Evolutionary conservation across 208 protist species (phyloP).

Genomic region (Leptomonas seymouri): DNA sequence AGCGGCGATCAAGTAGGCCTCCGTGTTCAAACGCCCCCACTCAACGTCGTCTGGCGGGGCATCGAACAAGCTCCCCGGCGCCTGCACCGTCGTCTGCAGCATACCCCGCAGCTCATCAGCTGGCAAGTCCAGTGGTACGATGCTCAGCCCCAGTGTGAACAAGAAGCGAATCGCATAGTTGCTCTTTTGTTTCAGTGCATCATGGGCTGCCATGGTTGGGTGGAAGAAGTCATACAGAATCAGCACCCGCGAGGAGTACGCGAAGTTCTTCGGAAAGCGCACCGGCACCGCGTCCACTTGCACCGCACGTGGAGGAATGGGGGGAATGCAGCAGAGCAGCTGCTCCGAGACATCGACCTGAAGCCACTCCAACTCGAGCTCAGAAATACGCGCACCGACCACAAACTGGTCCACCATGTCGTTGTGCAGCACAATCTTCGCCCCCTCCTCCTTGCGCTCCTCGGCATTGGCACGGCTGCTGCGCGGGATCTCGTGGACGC

Average conservation of each 20-base stretch:
- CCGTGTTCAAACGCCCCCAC: conserved; percentile 30
- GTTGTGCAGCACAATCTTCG: conserved; percentile 56
- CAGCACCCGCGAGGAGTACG: conserved; percentile 44
- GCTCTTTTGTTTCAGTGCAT: conserved; percentile 64
- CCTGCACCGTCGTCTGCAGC: conserved; percentile 7
- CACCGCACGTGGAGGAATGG: conserved; percentile 50
- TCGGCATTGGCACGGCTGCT: conserved; percentile 31
- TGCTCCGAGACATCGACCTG: conserved; percentile 55
- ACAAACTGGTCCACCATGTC: conserved; percentile 72
- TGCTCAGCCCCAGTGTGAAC: conserved; percentile 49
- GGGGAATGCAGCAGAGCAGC: conserved; percentile 63
- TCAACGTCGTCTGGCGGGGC: conserved; percentile 1
- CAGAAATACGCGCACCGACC: conserved; percentile 50
- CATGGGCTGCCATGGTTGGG: conserved; percentile 22
- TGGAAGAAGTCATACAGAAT: conserved; percentile 47
- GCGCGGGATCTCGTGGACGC: conserved; percentile 66
- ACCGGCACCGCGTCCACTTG: conserved; percentile 57
- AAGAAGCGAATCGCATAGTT: conserved; percentile 64
- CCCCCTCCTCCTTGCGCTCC: conserved; percentile 42
- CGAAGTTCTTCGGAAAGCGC: conserved; percentile 43
- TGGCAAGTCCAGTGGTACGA: conserved; percentile 50
- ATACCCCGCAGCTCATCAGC: conserved; percentile 25
- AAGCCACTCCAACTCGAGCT: conserved; percentile 44
- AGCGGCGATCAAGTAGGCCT: conserved; percentile 50
- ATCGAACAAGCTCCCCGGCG: not conserved